Conservation (phyloP, 2,329 filamentous ascomycete genomes). For the Fusarium mangiferae region DNA sequence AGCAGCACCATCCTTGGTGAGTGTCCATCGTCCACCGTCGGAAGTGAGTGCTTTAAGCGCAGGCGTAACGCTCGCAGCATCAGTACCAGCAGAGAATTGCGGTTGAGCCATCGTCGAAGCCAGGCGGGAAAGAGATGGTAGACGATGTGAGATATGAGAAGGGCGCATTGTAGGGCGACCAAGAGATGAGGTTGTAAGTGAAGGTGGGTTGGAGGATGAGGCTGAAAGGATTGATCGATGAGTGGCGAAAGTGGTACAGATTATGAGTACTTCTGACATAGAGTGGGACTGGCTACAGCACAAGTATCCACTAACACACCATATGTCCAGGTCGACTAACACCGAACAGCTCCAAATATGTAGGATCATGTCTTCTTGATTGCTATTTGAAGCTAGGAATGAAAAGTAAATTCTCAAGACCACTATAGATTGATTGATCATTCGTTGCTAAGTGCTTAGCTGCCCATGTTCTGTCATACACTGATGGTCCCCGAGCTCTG, state of each 20-base stretch:
- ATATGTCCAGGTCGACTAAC: background rate
- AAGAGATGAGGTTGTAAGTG: constrained; percentile 1
- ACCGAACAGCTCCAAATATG: background rate
- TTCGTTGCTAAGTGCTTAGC: background rate
- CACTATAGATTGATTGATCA: background rate
- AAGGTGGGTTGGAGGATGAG: background rate
- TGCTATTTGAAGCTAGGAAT: background rate
- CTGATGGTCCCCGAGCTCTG: background rate
- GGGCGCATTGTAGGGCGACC: constrained; percentile 26
- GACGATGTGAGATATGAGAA: constrained; percentile 2
- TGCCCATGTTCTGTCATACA: background rate
- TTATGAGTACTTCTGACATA: constrained; percentile 11
- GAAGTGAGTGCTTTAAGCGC: constrained; percentile 53
- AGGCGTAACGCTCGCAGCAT: constrained; percentile 51
- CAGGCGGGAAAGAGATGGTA: constrained; percentile 15
- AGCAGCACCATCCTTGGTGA: constrained; percentile 62
- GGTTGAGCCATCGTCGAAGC: constrained; percentile 46
- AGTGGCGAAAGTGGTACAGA: constrained; percentile 19
- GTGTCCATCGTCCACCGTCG: constrained; percentile 59
- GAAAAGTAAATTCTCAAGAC: no score
- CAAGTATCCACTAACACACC: constrained; percentile 19
- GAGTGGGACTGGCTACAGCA: background rate
- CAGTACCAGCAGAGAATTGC: constrained; percentile 59
- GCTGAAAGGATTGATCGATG: constrained; percentile 22
- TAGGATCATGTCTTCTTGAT: background rate